Evolutionary conservation across 2,329 filamentous ascomycete genomes (phyloP), one percentile per base, ranked within the genome.

Genomic region (Camptophora hylomeconis): DNA sequence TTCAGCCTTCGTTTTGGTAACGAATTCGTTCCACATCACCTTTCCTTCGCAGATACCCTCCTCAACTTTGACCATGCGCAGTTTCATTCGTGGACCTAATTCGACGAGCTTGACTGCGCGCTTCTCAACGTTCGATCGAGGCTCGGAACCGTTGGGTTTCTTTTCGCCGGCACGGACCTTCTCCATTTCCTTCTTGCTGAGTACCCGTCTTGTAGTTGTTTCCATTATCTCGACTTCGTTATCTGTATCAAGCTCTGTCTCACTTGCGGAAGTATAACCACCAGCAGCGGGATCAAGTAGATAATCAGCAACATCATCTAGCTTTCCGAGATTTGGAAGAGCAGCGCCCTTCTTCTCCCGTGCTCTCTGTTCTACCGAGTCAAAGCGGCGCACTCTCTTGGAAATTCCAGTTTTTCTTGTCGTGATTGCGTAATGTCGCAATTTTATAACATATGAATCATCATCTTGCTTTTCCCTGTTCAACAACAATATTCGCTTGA

Each of bases 1-100:
- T 53, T 98, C 86, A 11, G 72, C 68, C 44, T 73, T 73, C 5
- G 72, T 74, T 66, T 98, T 98, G 50, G 77, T 72, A 30, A 95
- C 75, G 50, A 83, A 92, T 51, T 94, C 84, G 54, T 98, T 89
- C 89, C 89, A 98, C 80, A 98, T 81, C 32, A 93, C 70, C 52
- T 83, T 89, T 27, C 89, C 89, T 15, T 71, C 69, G 46, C 84
- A 94, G 5, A 95, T 57, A 2, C 87, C 89, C 45, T 98, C 89
- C 50, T 98, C 89, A 4, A 98, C 86, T 60, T 98, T 98, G 31
- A 83, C 86, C 57, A 98, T 63, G 17, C 87, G 74, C 21, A 98
- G 60, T 36, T 72, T 78, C 79, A 98, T 77, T 30, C 89, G 73
- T 2, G 89, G 89, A 0, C 89, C 89, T 1, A 98, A 61, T 57